Conservation (phyloP, 2,329 filamentous ascomycete genomes). For the Verticillium longisporum region DNA sequence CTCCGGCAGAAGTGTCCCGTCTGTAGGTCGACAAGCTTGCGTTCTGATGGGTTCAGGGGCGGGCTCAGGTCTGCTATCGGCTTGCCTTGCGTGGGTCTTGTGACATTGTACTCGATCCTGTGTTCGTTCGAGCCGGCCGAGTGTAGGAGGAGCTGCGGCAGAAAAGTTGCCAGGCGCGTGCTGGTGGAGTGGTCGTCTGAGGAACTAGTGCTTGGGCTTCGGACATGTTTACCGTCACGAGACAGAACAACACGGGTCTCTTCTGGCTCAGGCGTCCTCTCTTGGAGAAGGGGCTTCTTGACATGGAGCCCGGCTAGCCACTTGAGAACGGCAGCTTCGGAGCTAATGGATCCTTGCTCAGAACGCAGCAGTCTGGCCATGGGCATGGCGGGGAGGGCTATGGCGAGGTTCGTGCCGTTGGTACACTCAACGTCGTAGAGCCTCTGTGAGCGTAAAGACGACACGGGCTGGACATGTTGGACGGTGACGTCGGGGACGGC, state of each 20-base stretch:
- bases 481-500: conserved; percentile 23
- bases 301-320: conserved; percentile 23
- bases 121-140: conserved; percentile 20
- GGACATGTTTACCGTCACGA: not conserved
- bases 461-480: conserved; percentile 23
- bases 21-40: conserved; percentile 35
- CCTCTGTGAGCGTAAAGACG: conserved; percentile 30
- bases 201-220: not conserved
- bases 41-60: conserved; percentile 26
- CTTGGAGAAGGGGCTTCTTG: not conserved
- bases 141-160: conserved; percentile 34
- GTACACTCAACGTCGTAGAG: conserved; percentile 35
- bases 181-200: not conserved
- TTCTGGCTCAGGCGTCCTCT: not conserved
- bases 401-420: conserved; percentile 30
- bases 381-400: conserved; percentile 35
- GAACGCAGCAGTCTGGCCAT: conserved; percentile 37
- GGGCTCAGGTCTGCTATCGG: conserved; percentile 27
- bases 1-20: conserved; percentile 36
- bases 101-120: conserved; percentile 35
- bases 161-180: not conserved
- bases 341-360: conserved; percentile 35
- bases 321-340: conserved; percentile 36
- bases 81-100: conserved; percentile 27
- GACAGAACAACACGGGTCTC: not conserved